phyloP scores from a whole-genome alignment of 208 protist genomes.

The Blechomonas ayalai region DNA sequence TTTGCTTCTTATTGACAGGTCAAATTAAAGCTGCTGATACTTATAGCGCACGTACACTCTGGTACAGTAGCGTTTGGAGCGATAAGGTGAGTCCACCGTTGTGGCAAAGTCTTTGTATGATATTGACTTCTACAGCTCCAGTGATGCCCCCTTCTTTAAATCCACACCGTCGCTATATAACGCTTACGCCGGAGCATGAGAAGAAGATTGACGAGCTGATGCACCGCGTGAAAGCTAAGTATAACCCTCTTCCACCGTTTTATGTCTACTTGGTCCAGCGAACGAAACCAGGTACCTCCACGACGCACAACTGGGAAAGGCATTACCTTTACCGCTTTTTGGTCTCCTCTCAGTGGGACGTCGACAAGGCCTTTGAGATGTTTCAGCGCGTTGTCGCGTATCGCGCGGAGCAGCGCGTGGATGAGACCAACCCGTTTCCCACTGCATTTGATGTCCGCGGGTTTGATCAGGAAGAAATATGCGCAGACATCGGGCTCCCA shows the following conservation, averaged over 20 bases:
- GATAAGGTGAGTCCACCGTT: too few species aligned
- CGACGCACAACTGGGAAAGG: conserved; percentile 28
- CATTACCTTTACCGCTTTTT: conserved; percentile 54
- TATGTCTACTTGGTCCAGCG: conserved; percentile 11
- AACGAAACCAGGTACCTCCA: conserved; percentile 15
- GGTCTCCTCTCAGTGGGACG: conserved; percentile 40
- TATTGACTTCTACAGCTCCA: too few species aligned
- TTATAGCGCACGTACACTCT: too few species aligned
- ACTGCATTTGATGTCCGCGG: conserved; percentile 42
- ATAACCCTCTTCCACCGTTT: conserved; percentile 16
- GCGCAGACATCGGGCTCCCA: conserved; percentile 1
- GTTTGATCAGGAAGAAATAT: conserved; percentile 27
- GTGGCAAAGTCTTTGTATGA: too few species aligned
- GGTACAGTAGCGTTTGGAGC: too few species aligned
- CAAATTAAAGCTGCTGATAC: too few species aligned
- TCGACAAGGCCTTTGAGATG: conserved; percentile 59
- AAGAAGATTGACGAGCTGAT: conserved; percentile 43
- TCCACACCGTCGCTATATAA: conserved; percentile 16
- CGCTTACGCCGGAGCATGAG: conserved; percentile 38
- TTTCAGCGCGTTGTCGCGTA: conserved; percentile 18
- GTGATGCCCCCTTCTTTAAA: conserved; percentile 1
- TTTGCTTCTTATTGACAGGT: background rate
- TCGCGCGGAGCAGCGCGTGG: conserved; percentile 19
- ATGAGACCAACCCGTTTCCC: conserved; percentile 26
- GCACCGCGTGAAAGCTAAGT: conserved; percentile 9